Conservation (phyloP, 148 eudicot genomes). For the Vaccinium myrtillus region DNA sequence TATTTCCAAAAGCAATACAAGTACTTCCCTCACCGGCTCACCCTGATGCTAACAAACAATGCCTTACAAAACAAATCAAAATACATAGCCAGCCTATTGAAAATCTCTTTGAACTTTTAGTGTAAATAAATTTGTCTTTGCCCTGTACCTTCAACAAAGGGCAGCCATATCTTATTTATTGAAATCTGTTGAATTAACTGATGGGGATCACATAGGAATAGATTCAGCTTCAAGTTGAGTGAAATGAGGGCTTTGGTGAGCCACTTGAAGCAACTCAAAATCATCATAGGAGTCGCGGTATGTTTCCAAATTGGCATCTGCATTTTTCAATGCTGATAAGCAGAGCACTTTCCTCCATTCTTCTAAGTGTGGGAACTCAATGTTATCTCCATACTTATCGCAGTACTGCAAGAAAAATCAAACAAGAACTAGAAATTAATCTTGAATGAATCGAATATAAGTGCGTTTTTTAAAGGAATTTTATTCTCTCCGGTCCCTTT, state of each 20-base stretch:
- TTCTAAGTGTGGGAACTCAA: slow-evolving; percentile 62
- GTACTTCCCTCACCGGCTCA: neutral
- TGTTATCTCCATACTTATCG: slow-evolving; percentile 54
- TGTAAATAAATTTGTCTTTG: neutral
- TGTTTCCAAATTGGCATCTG: slow-evolving; percentile 58
- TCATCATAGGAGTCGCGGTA: slow-evolving; percentile 65
- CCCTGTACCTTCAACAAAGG: slow-evolving; percentile 4
- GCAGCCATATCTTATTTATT: neutral
- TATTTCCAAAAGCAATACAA: neutral
- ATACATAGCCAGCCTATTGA: neutral
- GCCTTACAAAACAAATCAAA: slow-evolving; percentile 1
- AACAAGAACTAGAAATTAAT: neutral
- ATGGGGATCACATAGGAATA: slow-evolving; percentile 9
- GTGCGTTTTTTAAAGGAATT: neutral
- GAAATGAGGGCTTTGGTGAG: slow-evolving; percentile 71
- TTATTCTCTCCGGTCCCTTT: neutral
- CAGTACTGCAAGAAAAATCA: slow-evolving; percentile 53
- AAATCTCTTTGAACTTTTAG: too few relatives aligned
- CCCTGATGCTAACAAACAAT: neutral
- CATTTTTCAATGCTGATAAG: slow-evolving; percentile 43
- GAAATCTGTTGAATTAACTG: neutral
- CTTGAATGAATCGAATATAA: neutral
- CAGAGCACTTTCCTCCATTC: slow-evolving; percentile 74
- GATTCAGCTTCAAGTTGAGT: slow-evolving; percentile 46
- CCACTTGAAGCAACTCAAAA: slow-evolving; percentile 61